phyloP scores from a whole-genome alignment of 257 asterid species.

The Solanum chiquidenum region DNA sequence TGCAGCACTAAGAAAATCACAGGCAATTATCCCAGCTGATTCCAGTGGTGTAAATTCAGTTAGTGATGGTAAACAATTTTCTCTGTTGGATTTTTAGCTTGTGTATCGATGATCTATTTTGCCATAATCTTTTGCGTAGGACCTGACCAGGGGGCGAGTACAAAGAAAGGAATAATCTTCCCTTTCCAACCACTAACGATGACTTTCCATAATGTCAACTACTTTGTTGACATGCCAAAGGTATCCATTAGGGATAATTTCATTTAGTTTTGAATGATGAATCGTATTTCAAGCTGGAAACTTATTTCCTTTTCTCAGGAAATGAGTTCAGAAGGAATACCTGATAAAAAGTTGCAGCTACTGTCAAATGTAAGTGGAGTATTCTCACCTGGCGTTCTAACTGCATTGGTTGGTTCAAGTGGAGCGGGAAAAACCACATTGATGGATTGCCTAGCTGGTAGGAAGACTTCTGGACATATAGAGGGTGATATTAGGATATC shows the following conservation, averaged over 20 bases:
- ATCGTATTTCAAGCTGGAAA: not conserved
- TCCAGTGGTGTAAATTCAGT: slow-evolving; percentile 18
- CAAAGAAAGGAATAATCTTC: slow-evolving; percentile 72
- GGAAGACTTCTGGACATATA: not conserved
- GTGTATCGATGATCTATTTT: not conserved
- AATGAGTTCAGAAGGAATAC: slow-evolving; percentile 63
- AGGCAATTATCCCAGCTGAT: slow-evolving; percentile 32
- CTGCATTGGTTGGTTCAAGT: slow-evolving; percentile 84
- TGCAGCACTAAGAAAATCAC: slow-evolving; percentile 55
- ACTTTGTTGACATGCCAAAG: slow-evolving; percentile 89
- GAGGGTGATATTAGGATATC: slow-evolving; percentile 11
- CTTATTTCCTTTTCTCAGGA: slow-evolving; percentile 30
- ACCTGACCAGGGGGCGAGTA: slow-evolving; percentile 9
- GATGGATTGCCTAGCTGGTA: slow-evolving; percentile 76
- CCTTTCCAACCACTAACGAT: slow-evolving; percentile 79
- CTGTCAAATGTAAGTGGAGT: slow-evolving; percentile 71
- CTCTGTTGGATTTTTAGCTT: not conserved
- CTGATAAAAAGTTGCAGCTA: slow-evolving; percentile 62
- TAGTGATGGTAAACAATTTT: slow-evolving; percentile 17
- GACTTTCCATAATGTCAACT: slow-evolving; percentile 75
- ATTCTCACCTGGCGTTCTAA: slow-evolving; percentile 81
- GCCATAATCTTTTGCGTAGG: slow-evolving; percentile 21
- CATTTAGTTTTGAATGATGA: not conserved
- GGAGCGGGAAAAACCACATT: slow-evolving; percentile 96
- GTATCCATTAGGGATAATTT: slow-evolving; percentile 17